These are phyloP conservation scores for Echinosophora koreensis DNA, from an alignment of 306 rosid species.

Conservation along the genomic window DNA sequence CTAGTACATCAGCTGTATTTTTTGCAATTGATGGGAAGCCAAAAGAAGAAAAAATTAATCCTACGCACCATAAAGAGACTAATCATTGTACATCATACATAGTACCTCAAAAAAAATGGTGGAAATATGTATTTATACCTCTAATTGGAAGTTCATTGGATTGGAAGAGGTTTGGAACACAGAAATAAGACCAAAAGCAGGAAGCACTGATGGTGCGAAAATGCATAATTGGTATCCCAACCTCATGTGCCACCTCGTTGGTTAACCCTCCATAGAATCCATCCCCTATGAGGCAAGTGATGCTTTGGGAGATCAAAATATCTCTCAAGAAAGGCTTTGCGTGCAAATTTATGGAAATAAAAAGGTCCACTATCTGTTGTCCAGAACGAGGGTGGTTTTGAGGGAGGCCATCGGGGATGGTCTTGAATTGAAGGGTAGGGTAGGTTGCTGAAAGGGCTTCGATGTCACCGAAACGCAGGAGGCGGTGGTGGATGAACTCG, in stretches of 20 bases:
- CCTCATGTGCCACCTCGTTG: constrained; percentile 30
- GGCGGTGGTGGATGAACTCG: neutral
- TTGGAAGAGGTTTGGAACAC: constrained; percentile 35
- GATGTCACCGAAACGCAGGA: neutral
- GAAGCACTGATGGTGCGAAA: constrained; percentile 49
- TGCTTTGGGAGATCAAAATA: constrained; percentile 3
- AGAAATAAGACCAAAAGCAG: constrained; percentile 46
- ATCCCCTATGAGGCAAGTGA: constrained; percentile 48
- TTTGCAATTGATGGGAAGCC: too few species aligned
- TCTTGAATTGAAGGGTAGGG: constrained; percentile 13
- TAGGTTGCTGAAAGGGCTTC: constrained; percentile 22
- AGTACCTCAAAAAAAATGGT: neutral
- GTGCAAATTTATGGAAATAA: neutral
- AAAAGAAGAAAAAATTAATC: too few species aligned
- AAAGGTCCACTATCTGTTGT: neutral
- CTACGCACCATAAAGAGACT: too few species aligned
- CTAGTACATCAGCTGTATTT: too few species aligned
- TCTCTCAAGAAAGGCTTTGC: constrained; percentile 38
- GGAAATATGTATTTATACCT: constrained; percentile 9
- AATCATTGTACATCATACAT: too few species aligned
- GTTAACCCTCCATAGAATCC: constrained; percentile 39
- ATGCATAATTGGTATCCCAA: constrained; percentile 42
- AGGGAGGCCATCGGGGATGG: neutral
- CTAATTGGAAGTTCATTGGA: constrained; percentile 47
- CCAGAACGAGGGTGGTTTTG: neutral